Evolutionary conservation across 305 asterid genomes (phyloP), one percentile per base, ranked within the genome.

Genomic region (Fraxinus angustifolia): DNA sequence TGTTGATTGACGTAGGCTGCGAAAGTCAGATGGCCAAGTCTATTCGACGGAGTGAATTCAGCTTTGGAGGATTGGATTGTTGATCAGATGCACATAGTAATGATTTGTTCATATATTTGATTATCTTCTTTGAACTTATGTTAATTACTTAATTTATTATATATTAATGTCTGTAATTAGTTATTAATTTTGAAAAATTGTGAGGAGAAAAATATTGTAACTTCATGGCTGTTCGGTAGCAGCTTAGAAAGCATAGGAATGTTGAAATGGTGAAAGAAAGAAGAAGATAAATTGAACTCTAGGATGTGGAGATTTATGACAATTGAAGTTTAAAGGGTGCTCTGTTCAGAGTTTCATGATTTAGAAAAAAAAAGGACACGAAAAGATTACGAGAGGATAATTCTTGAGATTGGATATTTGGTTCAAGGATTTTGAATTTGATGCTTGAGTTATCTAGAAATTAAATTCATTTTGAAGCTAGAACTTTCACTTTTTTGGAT

Each of bases 81-180:
- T 60, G 97, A 91, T 87, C 97, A 95, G 89, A 95, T 95, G 99
- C 92, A 91, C 86, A 86, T 73, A n/a, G 99, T 92, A 87, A 87
- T 50, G 75, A 53, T 21, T 62, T 77, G 75, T 79, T 67, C 70
- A 7, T 10, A 6, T 26, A 50, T 8, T 11, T 40, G 26, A 1
- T 10, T 71, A 1, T 28, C 7, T 12, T 75, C 70, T 50, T 48
- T 14, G 70, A 68, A 45, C 71, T 33, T 67, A 26, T 3, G 73
- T n/a, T 58, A 19, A 58, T 58, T 58, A 45, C 19, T 45, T 12
- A 45, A 42, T 42, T 42, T 56, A 48, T 48, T 48, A 16, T 45
- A n/a, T n/a, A 48, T 21, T 33, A 33, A 23, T 6, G 34, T 33
- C 72, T 77, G 40, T 26, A 23, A 21, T 34, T 65, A 26, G 3